Evolutionary conservation across 805 yeast species (phyloP).

Genomic region (Saccharomycodes ludwigii): DNA sequence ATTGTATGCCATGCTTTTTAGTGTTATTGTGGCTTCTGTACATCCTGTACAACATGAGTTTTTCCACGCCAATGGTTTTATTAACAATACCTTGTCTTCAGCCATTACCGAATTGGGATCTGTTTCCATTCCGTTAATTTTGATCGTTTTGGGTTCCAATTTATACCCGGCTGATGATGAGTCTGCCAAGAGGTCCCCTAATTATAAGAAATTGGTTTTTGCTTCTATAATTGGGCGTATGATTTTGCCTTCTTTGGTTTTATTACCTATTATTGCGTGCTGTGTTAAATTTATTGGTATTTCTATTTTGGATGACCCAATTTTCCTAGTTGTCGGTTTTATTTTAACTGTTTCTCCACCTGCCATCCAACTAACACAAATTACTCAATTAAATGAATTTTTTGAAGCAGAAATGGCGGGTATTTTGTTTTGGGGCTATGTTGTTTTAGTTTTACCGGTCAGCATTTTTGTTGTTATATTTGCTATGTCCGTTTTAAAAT

Average conservation of each 20-base stretch:
- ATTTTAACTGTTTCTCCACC: conserved; percentile 71
- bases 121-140: conserved; percentile 66
- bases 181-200: conserved; percentile 51
- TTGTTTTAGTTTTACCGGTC: conserved; percentile 60
- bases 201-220: conserved; percentile 48
- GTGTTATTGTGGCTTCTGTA: conserved; percentile 58
- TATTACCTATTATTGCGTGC: conserved; percentile 54
- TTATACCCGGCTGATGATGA: conserved; percentile 52
- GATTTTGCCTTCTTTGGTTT: conserved; percentile 60
- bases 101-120: conserved; percentile 57
- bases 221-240: conserved; percentile 66
- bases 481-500: conserved; percentile 36
- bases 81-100: conserved; percentile 51
- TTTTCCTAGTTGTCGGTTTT: conserved; percentile 64
- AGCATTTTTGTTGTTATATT: conserved; percentile 61
- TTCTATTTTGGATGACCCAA: conserved; percentile 71
- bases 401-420: conserved; percentile 78
- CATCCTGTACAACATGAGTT: conserved; percentile 45
- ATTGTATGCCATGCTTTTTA: conserved; percentile 58
- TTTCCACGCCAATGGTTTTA: conserved; percentile 46
- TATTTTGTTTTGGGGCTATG: conserved; percentile 74
- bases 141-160: conserved; percentile 70
- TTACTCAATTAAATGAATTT: conserved; percentile 62
- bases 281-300: conserved; percentile 51
- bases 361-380: conserved; percentile 72